Conservation (phyloP, 2,329 filamentous ascomycete species). For the Penicillium sumatraense region DNA sequence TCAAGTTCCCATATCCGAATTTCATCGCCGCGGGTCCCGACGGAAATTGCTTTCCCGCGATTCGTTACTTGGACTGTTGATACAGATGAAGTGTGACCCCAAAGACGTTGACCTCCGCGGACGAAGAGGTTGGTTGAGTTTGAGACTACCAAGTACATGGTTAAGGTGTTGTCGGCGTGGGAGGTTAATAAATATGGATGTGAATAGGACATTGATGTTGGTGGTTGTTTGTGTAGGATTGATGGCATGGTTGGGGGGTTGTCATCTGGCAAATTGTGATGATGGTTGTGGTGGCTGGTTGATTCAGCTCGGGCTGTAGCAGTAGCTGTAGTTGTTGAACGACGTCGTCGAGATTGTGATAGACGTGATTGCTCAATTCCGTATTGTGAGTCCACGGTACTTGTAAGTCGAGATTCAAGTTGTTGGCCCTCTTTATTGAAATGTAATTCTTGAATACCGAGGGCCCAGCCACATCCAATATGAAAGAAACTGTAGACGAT, state of each 20-base stretch:
- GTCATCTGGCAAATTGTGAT: too few species aligned
- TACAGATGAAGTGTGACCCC: conserved; percentile 90
- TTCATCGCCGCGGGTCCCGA: conserved; percentile 77
- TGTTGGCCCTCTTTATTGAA: conserved; percentile 57
- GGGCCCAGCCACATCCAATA: conserved; percentile 78
- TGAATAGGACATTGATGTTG: conserved; percentile 70
- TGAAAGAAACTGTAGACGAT: conserved; percentile 85
- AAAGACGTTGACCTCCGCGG: conserved; percentile 74
- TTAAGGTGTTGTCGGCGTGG: conserved; percentile 84
- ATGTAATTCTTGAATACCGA: conserved; percentile 88
- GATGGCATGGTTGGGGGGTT: conserved; percentile 27
- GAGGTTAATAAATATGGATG: conserved; percentile 87
- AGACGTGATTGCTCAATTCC: conserved; percentile 24
- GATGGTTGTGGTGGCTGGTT: too few species aligned
- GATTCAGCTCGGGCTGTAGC: conserved; percentile 33
- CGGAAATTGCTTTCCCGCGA: conserved; percentile 86
- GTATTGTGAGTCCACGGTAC: conserved; percentile 46
- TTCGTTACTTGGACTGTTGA: conserved; percentile 83
- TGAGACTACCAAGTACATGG: conserved; percentile 80
- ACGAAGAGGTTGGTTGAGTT: conserved; percentile 68
- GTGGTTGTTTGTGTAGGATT: conserved; percentile 51
- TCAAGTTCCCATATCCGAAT: conserved; percentile 90
- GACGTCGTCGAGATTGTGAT: conserved; percentile 10
- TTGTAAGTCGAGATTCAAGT: conserved; percentile 43
- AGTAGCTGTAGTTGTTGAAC: too few species aligned